A percentile compares a stretch with the other conserved stretches of the same genome.
Evolutionary conservation across 2,329 filamentous ascomycete genomes (phyloP).

Genomic region (Aureobasidium pullulans): DNA sequence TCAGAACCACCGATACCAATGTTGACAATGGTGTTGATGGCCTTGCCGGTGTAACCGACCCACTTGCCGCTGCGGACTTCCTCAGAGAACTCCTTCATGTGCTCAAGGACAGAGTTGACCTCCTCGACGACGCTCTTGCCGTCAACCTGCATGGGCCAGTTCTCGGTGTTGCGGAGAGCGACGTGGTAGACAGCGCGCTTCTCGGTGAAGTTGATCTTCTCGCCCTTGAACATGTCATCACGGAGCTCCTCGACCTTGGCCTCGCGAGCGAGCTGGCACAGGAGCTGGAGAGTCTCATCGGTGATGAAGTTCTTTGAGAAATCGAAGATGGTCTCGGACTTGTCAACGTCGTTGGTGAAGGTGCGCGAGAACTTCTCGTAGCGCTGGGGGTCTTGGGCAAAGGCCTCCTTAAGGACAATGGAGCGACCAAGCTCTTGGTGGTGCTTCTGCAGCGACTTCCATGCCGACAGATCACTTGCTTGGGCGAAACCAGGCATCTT

Average conservation of each 20-base stretch:
- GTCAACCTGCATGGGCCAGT: constrained; percentile 75
- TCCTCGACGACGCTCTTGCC: constrained; percentile 90
- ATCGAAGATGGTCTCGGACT: constrained; percentile 87
- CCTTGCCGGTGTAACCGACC: constrained; percentile 97
- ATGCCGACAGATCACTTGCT: constrained; percentile 76
- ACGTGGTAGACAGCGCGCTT: constrained; percentile 92
- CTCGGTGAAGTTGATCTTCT: constrained; percentile 99
- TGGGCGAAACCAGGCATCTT: constrained; percentile 63
- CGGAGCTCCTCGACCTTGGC: constrained; percentile 86
- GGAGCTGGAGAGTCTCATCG: constrained; percentile 79
- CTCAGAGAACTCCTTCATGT: constrained; percentile 98
- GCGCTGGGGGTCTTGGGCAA: constrained; percentile 75
- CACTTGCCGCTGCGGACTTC: constrained; percentile 89
- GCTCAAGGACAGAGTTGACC: constrained; percentile 82
- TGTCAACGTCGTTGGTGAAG: constrained; percentile 71
- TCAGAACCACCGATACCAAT: constrained; percentile 97
- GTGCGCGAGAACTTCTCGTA: constrained; percentile 85
- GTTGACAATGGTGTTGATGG: constrained; percentile 93
- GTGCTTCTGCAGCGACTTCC: constrained; percentile 84
- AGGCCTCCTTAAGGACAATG: constrained; percentile 85
- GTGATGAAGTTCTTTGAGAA: constrained; percentile 99
- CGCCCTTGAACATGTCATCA: constrained; percentile 93
- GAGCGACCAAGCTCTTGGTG: constrained; percentile 75
- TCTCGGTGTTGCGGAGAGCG: constrained; percentile 82
- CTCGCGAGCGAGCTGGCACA: constrained; percentile 86